Percentiles rank a stretch among this genome's conserved stretches.
Conservation (phyloP, 2,329 filamentous ascomycete species). For the Arthrobotrys sinensis region DNA sequence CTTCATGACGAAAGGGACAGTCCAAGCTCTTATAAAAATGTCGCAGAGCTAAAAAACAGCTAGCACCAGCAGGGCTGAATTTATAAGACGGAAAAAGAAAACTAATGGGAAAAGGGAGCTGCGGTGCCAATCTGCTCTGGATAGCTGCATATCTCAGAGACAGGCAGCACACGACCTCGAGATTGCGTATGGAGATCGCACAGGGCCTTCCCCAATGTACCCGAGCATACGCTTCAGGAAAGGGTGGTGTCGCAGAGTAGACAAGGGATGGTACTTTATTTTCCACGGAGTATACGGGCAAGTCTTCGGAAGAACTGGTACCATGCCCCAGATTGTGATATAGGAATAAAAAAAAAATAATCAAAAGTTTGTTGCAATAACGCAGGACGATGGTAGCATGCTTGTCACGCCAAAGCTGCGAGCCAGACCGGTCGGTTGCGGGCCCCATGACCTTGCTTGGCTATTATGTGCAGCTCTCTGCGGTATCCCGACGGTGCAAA, state of each 20-base stretch:
- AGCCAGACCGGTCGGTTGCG: conserved; percentile 49
- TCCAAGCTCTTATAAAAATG: conserved; percentile 54
- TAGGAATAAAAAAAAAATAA: conserved; percentile 2
- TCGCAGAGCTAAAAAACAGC: conserved; percentile 39
- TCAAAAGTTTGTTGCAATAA: conserved; percentile 35
- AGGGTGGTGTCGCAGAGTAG: conserved; percentile 50
- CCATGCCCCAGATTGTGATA: conserved; percentile 36
- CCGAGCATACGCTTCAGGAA: conserved; percentile 52
- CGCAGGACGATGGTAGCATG: conserved; percentile 46
- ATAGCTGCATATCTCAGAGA: conserved; percentile 41
- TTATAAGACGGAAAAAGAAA: conserved; percentile 57
- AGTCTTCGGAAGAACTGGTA: conserved; percentile 55
- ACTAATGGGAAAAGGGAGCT: conserved; percentile 19
- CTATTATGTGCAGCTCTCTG: conserved; percentile 25
- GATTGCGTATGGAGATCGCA: conserved; percentile 32
- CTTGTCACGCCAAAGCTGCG: conserved; percentile 58
- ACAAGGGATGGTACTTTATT: conserved; percentile 38
- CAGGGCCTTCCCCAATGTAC: conserved; percentile 35
- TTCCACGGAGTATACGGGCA: conserved; percentile 29
- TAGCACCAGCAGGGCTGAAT: conserved; percentile 35
- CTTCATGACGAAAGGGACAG: conserved; percentile 50
- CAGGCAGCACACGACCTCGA: conserved; percentile 48
- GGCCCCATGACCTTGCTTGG: conserved; percentile 56
- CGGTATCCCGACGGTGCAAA: conserved; percentile 47
- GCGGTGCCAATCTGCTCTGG: conserved; percentile 31